Percentiles rank a stretch among this genome's conserved stretches.
These are phyloP conservation scores for Trichoderma sp. DNA, from an alignment of 2,329 filamentous ascomycete species.

Conservation along the genomic window DNA sequence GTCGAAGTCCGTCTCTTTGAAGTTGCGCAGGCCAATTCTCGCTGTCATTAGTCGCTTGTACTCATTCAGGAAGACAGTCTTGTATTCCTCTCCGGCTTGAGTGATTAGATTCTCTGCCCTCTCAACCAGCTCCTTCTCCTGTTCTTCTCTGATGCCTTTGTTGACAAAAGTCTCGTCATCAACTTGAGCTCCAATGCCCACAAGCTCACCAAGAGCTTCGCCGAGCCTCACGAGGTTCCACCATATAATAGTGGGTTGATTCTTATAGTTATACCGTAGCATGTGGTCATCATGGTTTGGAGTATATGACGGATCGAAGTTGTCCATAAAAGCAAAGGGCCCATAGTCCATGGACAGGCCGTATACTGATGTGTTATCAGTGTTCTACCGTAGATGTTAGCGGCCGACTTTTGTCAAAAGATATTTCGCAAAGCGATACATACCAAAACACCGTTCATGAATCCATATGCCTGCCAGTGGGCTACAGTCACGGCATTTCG, in stretches of 20 bases:
- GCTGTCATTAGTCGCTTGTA: conserved; percentile 83
- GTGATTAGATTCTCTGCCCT: conserved; percentile 83
- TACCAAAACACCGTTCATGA: conserved; percentile 90
- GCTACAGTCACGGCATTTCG: conserved; percentile 87
- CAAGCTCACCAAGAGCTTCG: conserved; percentile 82
- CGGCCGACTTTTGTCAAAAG: background rate
- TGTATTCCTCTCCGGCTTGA: conserved; percentile 81
- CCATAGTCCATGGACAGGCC: conserved; percentile 93
- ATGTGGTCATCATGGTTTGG: conserved; percentile 94
- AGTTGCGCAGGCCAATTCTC: conserved; percentile 71
- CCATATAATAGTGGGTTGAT: conserved; percentile 96
- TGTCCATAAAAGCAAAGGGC: conserved; percentile 96
- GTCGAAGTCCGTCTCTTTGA: conserved; percentile 74
- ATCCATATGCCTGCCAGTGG: conserved; percentile 96
- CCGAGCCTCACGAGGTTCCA: conserved; percentile 95
- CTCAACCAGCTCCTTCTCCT: conserved; percentile 66
- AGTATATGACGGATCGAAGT: conserved; percentile 91
- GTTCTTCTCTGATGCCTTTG: conserved; percentile 64
- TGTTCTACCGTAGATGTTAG: conserved; percentile 57
- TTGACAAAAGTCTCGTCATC: conserved; percentile 70
- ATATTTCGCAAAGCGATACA: conserved; percentile 11
- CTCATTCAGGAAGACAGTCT: conserved; percentile 79
- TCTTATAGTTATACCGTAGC: conserved; percentile 86
- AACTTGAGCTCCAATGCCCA: conserved; percentile 71
- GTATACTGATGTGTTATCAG: conserved; percentile 90